phyloP scores from a whole-genome alignment of 1,284 basidiomycete genomes.

The Leccinum insigne region DNA sequence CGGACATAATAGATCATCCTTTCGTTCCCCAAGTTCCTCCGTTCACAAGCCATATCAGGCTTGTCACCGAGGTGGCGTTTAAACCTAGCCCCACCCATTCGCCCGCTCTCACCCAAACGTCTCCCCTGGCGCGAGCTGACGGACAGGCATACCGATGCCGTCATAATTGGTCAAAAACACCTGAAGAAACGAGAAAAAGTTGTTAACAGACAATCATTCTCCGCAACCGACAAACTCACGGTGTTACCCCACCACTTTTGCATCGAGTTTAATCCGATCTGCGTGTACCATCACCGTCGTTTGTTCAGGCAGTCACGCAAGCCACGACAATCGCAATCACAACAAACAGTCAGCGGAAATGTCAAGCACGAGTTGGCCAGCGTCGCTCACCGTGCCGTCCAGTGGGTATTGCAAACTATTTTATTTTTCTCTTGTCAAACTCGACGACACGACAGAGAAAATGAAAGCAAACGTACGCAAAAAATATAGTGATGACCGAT shows the following conservation, averaged over 20 bases:
- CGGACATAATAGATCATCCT: too few species aligned
- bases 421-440: neutral
- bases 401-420: slow-evolving; percentile 35
- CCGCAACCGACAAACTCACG: slow-evolving; percentile 17
- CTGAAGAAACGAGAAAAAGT: neutral
- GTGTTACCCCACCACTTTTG: slow-evolving; percentile 57
- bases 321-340: neutral
- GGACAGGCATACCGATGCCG: slow-evolving; percentile 39
- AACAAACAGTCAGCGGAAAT: neutral
- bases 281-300: neutral
- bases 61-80: too few species aligned
- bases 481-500: slow-evolving; percentile 52
- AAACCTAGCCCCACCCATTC: too few species aligned
- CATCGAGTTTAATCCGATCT: slow-evolving; percentile 45
- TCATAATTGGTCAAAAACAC: slow-evolving; percentile 41
- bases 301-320: too few species aligned
- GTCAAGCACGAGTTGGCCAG: neutral
- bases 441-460: neutral
- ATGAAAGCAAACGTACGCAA: slow-evolving; percentile 31
- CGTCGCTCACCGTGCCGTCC: slow-evolving; percentile 26
- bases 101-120: too few species aligned
- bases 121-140: slow-evolving; percentile 34
- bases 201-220: neutral
- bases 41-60: too few species aligned
- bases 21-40: too few species aligned